Conservation (phyloP, 2,329 filamentous ascomycete genomes). For the Exophiala alcalophila region DNA sequence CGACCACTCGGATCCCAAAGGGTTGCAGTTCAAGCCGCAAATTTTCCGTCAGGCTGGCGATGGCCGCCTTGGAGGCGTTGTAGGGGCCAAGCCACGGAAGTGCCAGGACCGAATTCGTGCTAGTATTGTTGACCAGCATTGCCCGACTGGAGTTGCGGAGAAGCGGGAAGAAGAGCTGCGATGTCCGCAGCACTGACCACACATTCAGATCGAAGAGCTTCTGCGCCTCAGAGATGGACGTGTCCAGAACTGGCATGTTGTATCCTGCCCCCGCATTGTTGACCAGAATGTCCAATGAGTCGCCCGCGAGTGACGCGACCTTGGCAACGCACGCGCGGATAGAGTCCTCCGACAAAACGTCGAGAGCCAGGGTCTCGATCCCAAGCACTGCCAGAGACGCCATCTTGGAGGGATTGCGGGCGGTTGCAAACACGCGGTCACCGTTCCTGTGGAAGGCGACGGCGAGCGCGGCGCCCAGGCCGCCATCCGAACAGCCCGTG, state of each 20-base stretch:
- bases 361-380: slow-evolving; percentile 34
- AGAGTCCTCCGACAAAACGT: slow-evolving; percentile 34
- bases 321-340: slow-evolving; percentile 31
- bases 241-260: slow-evolving; percentile 40
- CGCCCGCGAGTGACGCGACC: slow-evolving; percentile 22
- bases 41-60: slow-evolving; percentile 56
- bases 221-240: slow-evolving; percentile 30
- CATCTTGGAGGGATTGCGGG: slow-evolving; percentile 39
- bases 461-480: slow-evolving; percentile 59
- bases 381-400: slow-evolving; percentile 20
- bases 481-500: slow-evolving; percentile 49
- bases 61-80: slow-evolving; percentile 51
- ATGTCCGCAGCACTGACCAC: slow-evolving; percentile 38
- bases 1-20: slow-evolving; percentile 34
- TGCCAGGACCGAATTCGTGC: slow-evolving; percentile 23
- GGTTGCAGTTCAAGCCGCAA: slow-evolving; percentile 36
- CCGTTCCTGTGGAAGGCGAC: slow-evolving; percentile 54
- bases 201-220: slow-evolving; percentile 44
- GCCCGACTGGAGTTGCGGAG: slow-evolving; percentile 31
- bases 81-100: slow-evolving; percentile 37
- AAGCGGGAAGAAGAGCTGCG: slow-evolving; percentile 33
- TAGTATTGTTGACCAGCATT: slow-evolving; percentile 33
- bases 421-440: slow-evolving; percentile 55
- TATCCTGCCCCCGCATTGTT: slow-evolving; percentile 45
- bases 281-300: slow-evolving; percentile 39